Evolutionary conservation across 2,329 filamentous ascomycete genomes (phyloP), one percentile per base, ranked within the genome.

Genomic region (Aureobasidium sp.): DNA sequence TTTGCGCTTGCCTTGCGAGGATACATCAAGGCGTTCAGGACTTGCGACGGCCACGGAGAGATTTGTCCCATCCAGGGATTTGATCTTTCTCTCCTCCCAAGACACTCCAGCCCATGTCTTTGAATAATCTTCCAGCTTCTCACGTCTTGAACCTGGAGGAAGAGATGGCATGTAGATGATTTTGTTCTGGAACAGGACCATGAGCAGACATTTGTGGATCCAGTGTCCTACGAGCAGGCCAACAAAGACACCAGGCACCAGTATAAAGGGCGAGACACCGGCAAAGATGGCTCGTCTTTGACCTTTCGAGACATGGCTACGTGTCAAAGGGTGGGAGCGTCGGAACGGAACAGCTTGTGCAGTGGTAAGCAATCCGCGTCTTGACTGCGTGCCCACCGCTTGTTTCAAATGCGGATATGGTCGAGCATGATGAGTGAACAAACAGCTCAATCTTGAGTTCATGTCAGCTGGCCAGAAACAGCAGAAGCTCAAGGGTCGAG

Each of bases 161-260:
- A 91, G 75, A 49, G 87, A 87, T 0, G 89, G 87, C 77, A 91
- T 90, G 74, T 91, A 92, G 63, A 92, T 88, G 70, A 92, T 90
- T 70, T 87, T 87, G 70, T 92, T 90, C 74, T 92, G 89, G 70
- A 91, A 88, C 5, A 88, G 67, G 31, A 93, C 79, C 76, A 91
- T 84, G 85, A 90, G 89, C 59, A 85, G 73, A 70, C 88, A 91
- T 73, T 84, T 84, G 73, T 81, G 82, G 1, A 76, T 72, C 81
- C 81, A 92, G 15, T 92, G 76, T 3, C 80, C 80, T 20, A 89
- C 68, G 4, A 89, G 78, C 39, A 92, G 78, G 1, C 87, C 85
- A 15, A 78, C 72, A 69, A 91, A 91, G 47, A 90, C 77, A 7
- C 82, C 69, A 8, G 88, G 86, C 3, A 87, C 74, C n/a, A 89